These are phyloP conservation scores for Tetracladium setigerum DNA, from an alignment of 495 filamentous ascomycete genomes.

Conservation along the genomic window DNA sequence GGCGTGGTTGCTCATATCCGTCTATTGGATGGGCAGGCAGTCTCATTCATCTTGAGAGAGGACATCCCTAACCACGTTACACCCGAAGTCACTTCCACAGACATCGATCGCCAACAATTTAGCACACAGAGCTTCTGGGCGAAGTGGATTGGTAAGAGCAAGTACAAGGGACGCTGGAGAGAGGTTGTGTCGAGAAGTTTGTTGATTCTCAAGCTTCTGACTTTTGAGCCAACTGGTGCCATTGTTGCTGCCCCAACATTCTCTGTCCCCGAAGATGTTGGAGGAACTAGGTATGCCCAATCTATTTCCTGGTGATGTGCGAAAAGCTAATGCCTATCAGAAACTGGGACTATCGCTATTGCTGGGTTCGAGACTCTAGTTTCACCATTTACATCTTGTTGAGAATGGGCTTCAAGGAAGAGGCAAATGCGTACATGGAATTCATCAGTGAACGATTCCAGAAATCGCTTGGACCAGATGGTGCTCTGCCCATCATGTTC, in stretches of 20 bases:
- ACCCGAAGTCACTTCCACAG: constrained; percentile 38
- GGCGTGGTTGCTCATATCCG: constrained; percentile 51
- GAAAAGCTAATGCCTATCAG: constrained; percentile 22
- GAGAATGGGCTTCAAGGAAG: constrained; percentile 63
- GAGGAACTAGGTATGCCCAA: constrained; percentile 41
- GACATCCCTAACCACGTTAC: constrained; percentile 44
- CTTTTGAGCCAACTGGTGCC: constrained; percentile 54
- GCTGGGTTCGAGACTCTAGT: constrained; percentile 66
- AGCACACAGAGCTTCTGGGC: constrained; percentile 61
- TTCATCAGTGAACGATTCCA: constrained; percentile 64
- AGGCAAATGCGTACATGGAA: constrained; percentile 65
- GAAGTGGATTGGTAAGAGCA: constrained; percentile 61
- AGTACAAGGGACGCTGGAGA: constrained; percentile 62
- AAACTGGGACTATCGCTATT: constrained; percentile 76
- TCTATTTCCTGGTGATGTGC: neutral
- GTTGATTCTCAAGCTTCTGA: constrained; percentile 65
- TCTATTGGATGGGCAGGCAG: constrained; percentile 54
- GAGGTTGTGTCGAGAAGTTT: constrained; percentile 61
- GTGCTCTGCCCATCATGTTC: constrained; percentile 70
- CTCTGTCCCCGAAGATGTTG: constrained; percentile 65
- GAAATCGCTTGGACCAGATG: constrained; percentile 33
- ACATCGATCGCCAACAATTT: constrained; percentile 52
- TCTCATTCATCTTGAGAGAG: constrained; percentile 59
- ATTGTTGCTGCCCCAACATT: constrained; percentile 52
- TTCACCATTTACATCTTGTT: constrained; percentile 72